These are phyloP conservation scores for Aureobasidium lini DNA, from an alignment of 2,329 filamentous ascomycete genomes.

Conservation along the genomic window DNA sequence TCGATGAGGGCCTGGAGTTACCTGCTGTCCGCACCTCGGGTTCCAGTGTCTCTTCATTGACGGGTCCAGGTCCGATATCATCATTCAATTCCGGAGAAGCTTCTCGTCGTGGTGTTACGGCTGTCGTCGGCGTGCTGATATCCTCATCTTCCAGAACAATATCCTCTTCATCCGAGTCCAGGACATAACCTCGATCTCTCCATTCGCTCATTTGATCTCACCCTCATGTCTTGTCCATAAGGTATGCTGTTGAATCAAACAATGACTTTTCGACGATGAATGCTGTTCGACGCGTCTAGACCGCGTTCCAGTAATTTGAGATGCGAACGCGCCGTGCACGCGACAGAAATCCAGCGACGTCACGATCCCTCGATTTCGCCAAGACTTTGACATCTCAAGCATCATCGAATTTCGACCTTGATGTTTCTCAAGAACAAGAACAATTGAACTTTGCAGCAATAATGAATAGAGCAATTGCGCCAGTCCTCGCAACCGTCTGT, in stretches of 20 bases:
- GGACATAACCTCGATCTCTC: conserved; percentile 42
- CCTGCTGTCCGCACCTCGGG: not conserved
- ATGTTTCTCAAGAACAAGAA: not conserved
- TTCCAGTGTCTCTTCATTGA: not conserved
- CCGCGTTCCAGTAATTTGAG: not conserved
- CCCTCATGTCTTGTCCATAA: not conserved
- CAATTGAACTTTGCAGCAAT: not conserved
- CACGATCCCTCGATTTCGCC: not conserved
- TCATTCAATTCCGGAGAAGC: not conserved
- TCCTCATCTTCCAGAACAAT: not conserved
- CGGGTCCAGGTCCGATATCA: not conserved
- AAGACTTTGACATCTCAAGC: not conserved
- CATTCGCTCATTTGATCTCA: conserved; percentile 40
- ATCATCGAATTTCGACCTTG: not conserved
- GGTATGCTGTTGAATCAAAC: not conserved
- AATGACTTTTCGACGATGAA: not conserved
- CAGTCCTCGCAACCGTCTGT: conserved; percentile 15
- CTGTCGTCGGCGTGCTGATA: not conserved
- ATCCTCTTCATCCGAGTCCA: conserved; percentile 45
- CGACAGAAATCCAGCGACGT: not conserved
- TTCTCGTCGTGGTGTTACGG: not conserved
- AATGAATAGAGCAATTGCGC: conserved; percentile 1
- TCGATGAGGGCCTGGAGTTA: not conserved
- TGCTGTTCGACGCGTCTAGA: not conserved
- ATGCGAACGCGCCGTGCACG: not conserved